A percentile compares a stretch with the other conserved stretches of the same genome.
Evolutionary conservation across 2,329 filamentous ascomycete species (phyloP).

Genomic region (Hymenoscyphus linearis): DNA sequence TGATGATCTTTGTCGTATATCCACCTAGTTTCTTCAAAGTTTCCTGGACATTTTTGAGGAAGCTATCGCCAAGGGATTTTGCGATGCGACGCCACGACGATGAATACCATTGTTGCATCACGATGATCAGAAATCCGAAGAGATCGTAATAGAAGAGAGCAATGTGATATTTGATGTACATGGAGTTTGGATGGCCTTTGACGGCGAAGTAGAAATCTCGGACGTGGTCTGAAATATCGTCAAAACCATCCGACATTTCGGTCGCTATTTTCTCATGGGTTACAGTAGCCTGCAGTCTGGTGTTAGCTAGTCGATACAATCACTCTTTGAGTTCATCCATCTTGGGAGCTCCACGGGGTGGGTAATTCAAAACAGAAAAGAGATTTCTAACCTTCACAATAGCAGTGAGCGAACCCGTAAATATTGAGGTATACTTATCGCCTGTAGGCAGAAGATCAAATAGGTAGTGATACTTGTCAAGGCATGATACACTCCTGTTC

Average conservation of each 20-base stretch:
- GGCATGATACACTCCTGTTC: not conserved
- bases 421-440: not conserved
- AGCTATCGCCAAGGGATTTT: not conserved
- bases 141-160: not conserved
- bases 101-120: not conserved
- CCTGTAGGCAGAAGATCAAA: not conserved
- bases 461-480: not conserved
- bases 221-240: not conserved
- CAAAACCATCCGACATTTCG: not conserved
- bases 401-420: not conserved
- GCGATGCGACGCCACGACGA: not conserved
- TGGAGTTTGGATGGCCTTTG: not conserved
- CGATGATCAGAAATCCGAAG: not conserved
- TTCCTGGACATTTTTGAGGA: not conserved
- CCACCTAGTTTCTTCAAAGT: not conserved
- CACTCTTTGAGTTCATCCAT: too few species aligned
- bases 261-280: not conserved
- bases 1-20: not conserved
- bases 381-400: not conserved
- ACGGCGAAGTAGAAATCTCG: not conserved
- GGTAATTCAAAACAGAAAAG: not conserved
- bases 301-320: not conserved
- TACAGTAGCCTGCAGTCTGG: not conserved
- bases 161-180: not conserved
- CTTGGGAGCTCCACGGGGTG: too few species aligned